Evolutionary conservation across 1,139 yeast genomes (phyloP), one percentile per base, ranked within the genome.

Genomic region (Meyerozyma sp.): DNA sequence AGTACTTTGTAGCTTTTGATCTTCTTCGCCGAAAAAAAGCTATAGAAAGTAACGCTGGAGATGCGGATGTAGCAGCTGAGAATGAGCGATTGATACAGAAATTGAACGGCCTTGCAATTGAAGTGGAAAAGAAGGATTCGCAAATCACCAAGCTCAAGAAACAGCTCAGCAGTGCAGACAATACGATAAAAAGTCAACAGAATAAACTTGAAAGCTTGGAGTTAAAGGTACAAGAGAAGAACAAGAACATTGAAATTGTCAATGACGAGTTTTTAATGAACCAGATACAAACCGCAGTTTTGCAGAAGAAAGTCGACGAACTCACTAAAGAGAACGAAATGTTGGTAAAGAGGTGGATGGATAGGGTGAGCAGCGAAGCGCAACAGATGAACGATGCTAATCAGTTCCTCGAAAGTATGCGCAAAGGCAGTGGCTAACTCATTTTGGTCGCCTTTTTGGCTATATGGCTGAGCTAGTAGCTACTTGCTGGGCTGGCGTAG

Each of bases 231-330:
- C 56, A 55, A n/a, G 75, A 81, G 49, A 80, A 77, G 59, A 73
- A 74, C 43, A 74, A 75, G 49, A 74, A 81, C 11, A 70, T 81
- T 21, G 89, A 83, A 50, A 65, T 75, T 13, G 65, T 84, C 36
- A 84, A 85, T 51, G 95, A 88, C 58, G 94, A 86, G 52, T 63
- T 84, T 13, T 68, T 89, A 40, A 78, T 88, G 23, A 65, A 76
- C 42, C 86, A 82, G 54, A 81, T 89, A 42, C 94, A 85, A 58
- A 76, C 79, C 49, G 86, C 84, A 51, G 73, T 87, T 21, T 61
- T 83, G 40, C 75, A 68, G 32, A 75, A 73, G 5, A 67, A 66
- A 46, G 60, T 75, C n/a, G 56, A 54, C 4, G 55, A 58, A 20
- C 58, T 79, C 30, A 64, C 65, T 38, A 51, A 49, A 13, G 89